phyloP scores from a whole-genome alignment of 2,329 filamentous ascomycete species.

The Lizonia empirigonia region DNA sequence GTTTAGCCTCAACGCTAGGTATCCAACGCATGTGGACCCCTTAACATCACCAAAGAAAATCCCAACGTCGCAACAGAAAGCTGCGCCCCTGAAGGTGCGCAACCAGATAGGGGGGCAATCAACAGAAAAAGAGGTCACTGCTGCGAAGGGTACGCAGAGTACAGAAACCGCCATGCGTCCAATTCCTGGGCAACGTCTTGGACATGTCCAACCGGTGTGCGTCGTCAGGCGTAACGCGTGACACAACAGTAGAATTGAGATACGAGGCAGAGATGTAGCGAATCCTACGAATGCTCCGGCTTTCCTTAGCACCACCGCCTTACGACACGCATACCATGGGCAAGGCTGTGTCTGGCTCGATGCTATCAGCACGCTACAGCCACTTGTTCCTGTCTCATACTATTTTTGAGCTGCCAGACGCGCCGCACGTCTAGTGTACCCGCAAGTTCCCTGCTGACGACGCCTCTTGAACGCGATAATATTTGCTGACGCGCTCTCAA shows the following conservation, averaged over 20 bases:
- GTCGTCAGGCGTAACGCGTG: not conserved
- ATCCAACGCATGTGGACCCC: not conserved
- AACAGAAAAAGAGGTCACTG: not conserved
- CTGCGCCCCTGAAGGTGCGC: not conserved
- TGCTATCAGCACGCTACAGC: not conserved
- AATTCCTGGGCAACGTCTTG: not conserved
- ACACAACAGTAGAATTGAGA: not conserved
- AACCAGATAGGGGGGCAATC: too few relatives aligned
- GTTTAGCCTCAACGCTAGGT: not conserved
- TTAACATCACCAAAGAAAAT: not conserved
- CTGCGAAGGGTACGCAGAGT: not conserved
- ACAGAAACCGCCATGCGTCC: not conserved
- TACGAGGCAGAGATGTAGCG: not conserved
- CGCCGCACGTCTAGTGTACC: constrained; percentile 1
- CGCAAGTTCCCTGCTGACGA: constrained; percentile 3
- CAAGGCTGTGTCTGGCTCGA: not conserved
- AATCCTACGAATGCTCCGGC: not conserved
- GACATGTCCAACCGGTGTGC: not conserved
- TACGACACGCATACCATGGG: not conserved
- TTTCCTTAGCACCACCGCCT: not conserved
- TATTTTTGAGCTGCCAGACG: not conserved
- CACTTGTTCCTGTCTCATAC: not conserved
- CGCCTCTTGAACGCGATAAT: not conserved
- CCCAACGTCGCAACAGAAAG: not conserved
- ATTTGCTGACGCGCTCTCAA: not conserved